Conservation (phyloP, 257 asterid species). For the Misopates orontium region DNA sequence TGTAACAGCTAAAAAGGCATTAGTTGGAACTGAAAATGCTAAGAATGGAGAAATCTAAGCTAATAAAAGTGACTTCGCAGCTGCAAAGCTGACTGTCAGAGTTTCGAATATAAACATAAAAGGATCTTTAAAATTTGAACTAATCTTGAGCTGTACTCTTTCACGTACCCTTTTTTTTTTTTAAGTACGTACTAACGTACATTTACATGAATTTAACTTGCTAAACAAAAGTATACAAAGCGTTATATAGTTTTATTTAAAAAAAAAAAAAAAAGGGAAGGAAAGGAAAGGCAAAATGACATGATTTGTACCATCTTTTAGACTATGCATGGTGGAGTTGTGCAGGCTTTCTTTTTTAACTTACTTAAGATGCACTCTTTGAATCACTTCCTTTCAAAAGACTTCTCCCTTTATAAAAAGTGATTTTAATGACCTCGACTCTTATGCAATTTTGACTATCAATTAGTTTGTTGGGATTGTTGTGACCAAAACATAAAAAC, state of each 20-base stretch:
- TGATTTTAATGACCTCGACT: conserved; percentile 19
- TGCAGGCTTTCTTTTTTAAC: conserved; percentile 25
- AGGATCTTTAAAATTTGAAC: not conserved
- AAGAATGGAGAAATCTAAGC: conserved; percentile 35
- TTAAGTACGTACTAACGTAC: too few species aligned
- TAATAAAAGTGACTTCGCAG: conserved; percentile 41
- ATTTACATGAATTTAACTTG: too few species aligned
- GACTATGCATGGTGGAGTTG: conserved; percentile 1
- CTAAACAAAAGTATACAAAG: too few species aligned
- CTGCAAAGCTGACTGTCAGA: conserved; percentile 22
- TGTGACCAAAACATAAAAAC: not conserved
- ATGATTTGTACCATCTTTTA: not conserved
- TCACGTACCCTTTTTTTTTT: too few species aligned
- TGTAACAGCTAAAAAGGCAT: conserved; percentile 22
- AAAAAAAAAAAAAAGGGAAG: not conserved
- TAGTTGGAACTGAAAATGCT: conserved; percentile 41
- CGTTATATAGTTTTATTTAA: too few species aligned
- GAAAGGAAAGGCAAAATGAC: not conserved
- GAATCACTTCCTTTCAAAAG: conserved; percentile 51
- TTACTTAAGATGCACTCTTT: conserved; percentile 67
- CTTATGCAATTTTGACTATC: conserved; percentile 15
- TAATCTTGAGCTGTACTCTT: not conserved
- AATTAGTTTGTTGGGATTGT: not conserved
- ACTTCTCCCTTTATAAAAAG: conserved; percentile 32
- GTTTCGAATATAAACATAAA: not conserved